phyloP scores from a whole-genome alignment of 371 early-diverging fungal species.

The Rhizomucor pusillus region DNA sequence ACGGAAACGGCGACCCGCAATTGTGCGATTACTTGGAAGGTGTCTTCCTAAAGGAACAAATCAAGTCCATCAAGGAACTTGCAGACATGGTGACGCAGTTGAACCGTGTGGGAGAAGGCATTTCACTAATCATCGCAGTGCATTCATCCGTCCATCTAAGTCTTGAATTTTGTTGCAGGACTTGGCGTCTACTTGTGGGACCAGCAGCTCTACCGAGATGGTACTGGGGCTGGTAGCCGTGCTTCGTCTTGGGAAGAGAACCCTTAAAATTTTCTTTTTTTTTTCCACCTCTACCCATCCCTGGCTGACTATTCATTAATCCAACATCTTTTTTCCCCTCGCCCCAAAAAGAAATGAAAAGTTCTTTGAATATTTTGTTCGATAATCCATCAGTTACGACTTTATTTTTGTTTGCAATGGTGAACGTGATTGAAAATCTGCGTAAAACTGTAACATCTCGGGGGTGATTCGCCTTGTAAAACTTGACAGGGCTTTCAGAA shows the following conservation, averaged over 20 bases:
- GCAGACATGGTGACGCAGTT: slow-evolving; percentile 67
- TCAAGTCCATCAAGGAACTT: slow-evolving; percentile 65
- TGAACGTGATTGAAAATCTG: slow-evolving; percentile 59
- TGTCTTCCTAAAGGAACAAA: slow-evolving; percentile 63
- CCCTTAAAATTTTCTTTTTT: neutral
- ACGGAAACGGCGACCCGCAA: slow-evolving; percentile 64
- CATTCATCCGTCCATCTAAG: neutral
- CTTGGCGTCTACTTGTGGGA: slow-evolving; percentile 65
- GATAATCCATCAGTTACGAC: slow-evolving; percentile 10
- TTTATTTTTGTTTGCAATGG: slow-evolving; percentile 37
- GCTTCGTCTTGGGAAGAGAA: slow-evolving; percentile 15
- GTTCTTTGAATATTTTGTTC: too few species aligned
- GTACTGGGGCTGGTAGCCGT: slow-evolving; percentile 47
- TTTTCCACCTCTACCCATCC: neutral
- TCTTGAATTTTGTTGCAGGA: slow-evolving; percentile 7
- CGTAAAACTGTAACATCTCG: slow-evolving; percentile 91
- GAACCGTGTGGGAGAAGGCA: slow-evolving; percentile 58
- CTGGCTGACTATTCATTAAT: too few species aligned
- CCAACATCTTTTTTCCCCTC: too few species aligned
- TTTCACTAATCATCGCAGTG: neutral
- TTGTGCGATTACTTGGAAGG: slow-evolving; percentile 68
- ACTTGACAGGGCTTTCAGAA: slow-evolving; percentile 54
- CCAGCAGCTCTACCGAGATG: slow-evolving; percentile 52
- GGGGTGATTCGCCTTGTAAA: slow-evolving; percentile 82
- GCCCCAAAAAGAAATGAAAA: too few species aligned